Percentiles rank a stretch among this genome's conserved stretches.
Evolutionary conservation across 805 yeast species (phyloP).

Genomic region (Zygosaccharomyces rouxii): DNA sequence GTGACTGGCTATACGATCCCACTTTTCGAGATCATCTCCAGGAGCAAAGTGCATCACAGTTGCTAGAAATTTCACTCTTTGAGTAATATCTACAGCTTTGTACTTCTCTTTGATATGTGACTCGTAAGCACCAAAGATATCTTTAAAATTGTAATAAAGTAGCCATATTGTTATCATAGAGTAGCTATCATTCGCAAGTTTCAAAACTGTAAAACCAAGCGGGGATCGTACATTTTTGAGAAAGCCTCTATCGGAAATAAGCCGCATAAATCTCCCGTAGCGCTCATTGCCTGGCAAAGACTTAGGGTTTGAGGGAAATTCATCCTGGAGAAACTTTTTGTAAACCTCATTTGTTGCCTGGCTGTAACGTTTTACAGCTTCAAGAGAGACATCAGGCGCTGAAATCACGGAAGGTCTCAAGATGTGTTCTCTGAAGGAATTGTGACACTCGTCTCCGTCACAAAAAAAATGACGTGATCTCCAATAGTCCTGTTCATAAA

Average conservation of each 20-base stretch:
- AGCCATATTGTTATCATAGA: too few relatives aligned
- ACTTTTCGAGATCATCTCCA: neutral
- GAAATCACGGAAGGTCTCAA: neutral
- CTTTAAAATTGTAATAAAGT: too few relatives aligned
- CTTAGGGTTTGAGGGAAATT: neutral
- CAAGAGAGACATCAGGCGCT: neutral
- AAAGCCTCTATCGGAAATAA: neutral
- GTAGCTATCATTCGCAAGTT: neutral
- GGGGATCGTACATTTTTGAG: neutral
- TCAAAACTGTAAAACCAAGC: neutral
- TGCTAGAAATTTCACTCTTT: neutral
- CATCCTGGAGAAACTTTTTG: neutral
- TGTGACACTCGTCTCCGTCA: slow-evolving; percentile 2
- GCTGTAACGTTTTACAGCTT: neutral
- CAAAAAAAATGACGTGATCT: slow-evolving; percentile 2
- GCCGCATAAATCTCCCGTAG: neutral
- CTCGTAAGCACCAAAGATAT: neutral
- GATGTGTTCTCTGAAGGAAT: neutral
- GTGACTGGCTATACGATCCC: slow-evolving; percentile 1
- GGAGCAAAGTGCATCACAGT: neutral
- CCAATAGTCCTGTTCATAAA: slow-evolving; percentile 1
- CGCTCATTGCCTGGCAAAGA: neutral
- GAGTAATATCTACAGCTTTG: neutral
- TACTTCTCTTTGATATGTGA: neutral
- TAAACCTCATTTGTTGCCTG: neutral